A percentile compares a stretch with the other conserved stretches of the same genome.
phyloP scores from a whole-genome alignment of 2,329 filamentous ascomycete species.

The Stylonectria norvegica region DNA sequence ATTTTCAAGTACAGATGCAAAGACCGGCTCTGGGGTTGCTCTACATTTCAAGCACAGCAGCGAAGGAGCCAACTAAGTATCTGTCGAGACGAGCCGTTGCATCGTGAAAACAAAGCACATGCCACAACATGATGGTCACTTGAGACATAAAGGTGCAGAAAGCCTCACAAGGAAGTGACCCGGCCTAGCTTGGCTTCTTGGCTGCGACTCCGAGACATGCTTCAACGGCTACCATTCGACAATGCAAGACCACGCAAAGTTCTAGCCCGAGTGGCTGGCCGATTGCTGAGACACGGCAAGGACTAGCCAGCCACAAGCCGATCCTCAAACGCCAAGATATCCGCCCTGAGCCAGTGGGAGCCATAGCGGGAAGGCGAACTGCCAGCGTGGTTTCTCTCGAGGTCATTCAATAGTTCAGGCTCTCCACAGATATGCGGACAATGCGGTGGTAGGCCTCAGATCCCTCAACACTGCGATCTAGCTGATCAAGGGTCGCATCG shows the following conservation, averaged over 20 bases:
- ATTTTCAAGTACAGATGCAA: constrained; percentile 8
- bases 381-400: too few relatives aligned
- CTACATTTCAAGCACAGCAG: too few relatives aligned
- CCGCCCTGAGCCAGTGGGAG: neutral
- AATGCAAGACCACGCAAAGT: neutral
- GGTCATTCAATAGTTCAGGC: too few relatives aligned
- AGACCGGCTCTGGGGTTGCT: too few relatives aligned
- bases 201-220: neutral
- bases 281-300: neutral
- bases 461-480: too few relatives aligned
- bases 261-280: neutral
- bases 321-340: neutral
- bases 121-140: neutral
- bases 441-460: too few relatives aligned
- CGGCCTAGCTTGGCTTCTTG: neutral
- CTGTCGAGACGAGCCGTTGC: neutral
- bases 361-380: neutral
- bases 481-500: too few relatives aligned
- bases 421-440: too few relatives aligned
- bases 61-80: neutral
- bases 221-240: neutral
- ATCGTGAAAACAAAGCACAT: neutral
- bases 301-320: neutral
- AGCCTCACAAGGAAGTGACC: neutral
- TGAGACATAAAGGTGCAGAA: neutral